Base-by-base conservation (phyloP, 2,329 filamentous ascomycete genomes). In the Venturia nashicola region DNA sequence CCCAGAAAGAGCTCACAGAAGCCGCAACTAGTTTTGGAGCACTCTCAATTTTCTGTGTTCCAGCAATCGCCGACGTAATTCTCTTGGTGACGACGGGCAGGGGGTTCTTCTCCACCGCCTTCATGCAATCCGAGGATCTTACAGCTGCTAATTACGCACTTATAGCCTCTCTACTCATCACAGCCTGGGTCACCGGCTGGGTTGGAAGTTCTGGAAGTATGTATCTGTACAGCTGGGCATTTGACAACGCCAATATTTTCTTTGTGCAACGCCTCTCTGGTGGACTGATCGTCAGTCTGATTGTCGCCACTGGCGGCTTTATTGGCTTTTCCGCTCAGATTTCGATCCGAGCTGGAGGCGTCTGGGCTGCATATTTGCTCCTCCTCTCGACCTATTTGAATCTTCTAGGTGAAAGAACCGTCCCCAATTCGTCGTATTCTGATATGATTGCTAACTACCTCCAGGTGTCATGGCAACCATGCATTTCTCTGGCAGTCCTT, bases 311-410 rank as follows among this genome's bases (percentile, higher is more conserved):
- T 23, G 23, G 18, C 42, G 61, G 42, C 6, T 62, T 62, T 8
- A 9, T 62, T 51, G 44, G 27, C 14, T 43, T 62, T 14, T 42
- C 61, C 11, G 42, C 32, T 4, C 42, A 39, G 12, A 48, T 48
- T n/a, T 39, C 42, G 16, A 4, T 62, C 7, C 46, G 42, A 14
- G 36, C 61, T 51, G 61, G 61, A 18, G 27, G 14, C 23, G 34
- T 62, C 43, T 62, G 43, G 23, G 27, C 46, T 5, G 42, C 46
- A 7, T 62, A 62, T 18, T n/a, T 62, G 14, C 27, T 46, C 32
- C 51, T 62, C 5, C 61, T 62, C 14, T 39, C 61, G 8, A 62
- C 46, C 14, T 62, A 62, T 27, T 54, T 62, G 61, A 62, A 46
- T 20, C 39, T 62, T n/a, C 23, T 62, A 40, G 61, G 51, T 57